These are phyloP conservation scores for Theileria orientalis DNA, from an alignment of 169 alveolate genomes.

Conservation along the genomic window DNA sequence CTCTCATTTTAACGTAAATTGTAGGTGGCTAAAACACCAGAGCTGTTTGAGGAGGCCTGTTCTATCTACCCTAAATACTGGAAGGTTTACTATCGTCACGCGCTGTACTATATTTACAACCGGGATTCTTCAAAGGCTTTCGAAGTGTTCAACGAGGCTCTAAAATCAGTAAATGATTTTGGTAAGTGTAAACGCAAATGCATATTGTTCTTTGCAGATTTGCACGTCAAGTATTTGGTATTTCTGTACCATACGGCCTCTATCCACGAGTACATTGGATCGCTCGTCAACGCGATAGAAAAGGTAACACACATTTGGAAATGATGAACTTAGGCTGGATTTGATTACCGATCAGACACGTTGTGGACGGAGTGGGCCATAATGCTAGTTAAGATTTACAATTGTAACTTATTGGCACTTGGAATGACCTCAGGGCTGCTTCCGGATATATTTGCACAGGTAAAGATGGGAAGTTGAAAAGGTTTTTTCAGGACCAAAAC, in stretches of 20 bases:
- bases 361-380: conserved; percentile 71
- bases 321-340: conserved; percentile 47
- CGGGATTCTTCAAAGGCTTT: conserved; percentile 29
- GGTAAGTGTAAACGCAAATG: conserved; percentile 12
- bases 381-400: conserved; percentile 70
- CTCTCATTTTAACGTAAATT: background rate
- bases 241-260: conserved; percentile 76
- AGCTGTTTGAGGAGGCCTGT: conserved; percentile 50
- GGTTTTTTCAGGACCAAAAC: conserved; percentile 12
- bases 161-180: conserved; percentile 26
- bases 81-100: conserved; percentile 59
- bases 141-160: conserved; percentile 44
- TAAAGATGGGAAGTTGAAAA: background rate
- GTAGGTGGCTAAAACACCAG: conserved; percentile 36
- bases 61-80: conserved; percentile 49
- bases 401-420: conserved; percentile 61
- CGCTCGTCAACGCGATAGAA: conserved; percentile 61
- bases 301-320: conserved; percentile 6
- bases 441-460: conserved; percentile 67
- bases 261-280: conserved; percentile 73
- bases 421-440: conserved; percentile 62
- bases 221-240: conserved; percentile 55
- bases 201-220: background rate
- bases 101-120: conserved; percentile 45
- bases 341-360: conserved; percentile 70